Percentiles rank a stretch among this genome's conserved stretches.
phyloP scores from a whole-genome alignment of 1,284 basidiomycete genomes.

The Takashimella koratensis region DNA sequence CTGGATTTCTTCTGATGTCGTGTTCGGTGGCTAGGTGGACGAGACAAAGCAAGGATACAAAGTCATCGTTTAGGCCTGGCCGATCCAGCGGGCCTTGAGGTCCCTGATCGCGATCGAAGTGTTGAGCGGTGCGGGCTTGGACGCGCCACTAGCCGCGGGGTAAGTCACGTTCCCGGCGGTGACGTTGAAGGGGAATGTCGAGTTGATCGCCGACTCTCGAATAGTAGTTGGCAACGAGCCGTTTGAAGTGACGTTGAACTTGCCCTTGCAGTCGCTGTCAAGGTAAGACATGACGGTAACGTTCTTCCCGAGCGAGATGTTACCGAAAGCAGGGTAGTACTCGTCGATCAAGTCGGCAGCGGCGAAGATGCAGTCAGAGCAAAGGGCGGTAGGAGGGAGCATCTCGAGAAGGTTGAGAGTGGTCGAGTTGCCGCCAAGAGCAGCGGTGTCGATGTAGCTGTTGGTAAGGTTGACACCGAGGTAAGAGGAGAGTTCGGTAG shows the following conservation, averaged over 20 bases:
- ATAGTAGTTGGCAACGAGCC: conserved; percentile 40
- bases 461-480: conserved; percentile 39
- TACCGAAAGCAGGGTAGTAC: conserved; percentile 35
- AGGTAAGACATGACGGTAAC: conserved; percentile 23
- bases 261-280: conserved; percentile 26
- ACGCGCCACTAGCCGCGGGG: neutral
- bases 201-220: conserved; percentile 34
- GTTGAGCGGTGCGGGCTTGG: conserved; percentile 2
- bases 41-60: too few relatives aligned
- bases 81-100: conserved; percentile 1
- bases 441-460: conserved; percentile 25
- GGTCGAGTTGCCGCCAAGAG: conserved; percentile 33
- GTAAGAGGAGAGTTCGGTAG: conserved; percentile 33
- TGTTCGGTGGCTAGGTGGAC: too few relatives aligned
- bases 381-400: conserved; percentile 30
- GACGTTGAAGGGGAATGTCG: conserved; percentile 30
- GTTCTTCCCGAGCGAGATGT: conserved; percentile 14
- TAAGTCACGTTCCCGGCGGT: conserved; percentile 18
- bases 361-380: conserved; percentile 45
- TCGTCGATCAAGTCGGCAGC: conserved; percentile 36
- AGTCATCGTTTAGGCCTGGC: neutral
- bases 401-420: conserved; percentile 17
- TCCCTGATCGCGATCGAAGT: neutral
- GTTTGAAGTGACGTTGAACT: conserved; percentile 18
- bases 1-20: too few relatives aligned